phyloP scores from a whole-genome alignment of 371 early-diverging fungal species.

The Fennellomyces sp. region DNA sequence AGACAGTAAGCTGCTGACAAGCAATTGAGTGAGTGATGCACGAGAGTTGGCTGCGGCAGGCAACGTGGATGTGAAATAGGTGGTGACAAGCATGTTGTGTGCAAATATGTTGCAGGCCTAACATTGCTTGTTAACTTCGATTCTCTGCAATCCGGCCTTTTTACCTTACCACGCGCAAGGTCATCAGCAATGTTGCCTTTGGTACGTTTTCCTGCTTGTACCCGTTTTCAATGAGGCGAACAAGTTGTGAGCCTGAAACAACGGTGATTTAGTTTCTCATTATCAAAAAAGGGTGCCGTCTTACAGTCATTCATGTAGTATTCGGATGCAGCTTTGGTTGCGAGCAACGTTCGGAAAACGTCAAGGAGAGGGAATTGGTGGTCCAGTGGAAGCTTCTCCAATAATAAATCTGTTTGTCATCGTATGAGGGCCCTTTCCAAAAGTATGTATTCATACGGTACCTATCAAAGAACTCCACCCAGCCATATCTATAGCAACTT shows the following conservation, averaged over 20 bases:
- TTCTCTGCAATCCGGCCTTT: neutral
- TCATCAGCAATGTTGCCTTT: conserved; percentile 51
- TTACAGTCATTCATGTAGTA: conserved; percentile 51
- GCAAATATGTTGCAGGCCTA: conserved; percentile 68
- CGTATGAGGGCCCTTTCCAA: neutral
- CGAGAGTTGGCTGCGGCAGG: conserved; percentile 38
- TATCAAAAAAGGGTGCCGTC: conserved; percentile 15
- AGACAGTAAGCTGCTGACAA: conserved; percentile 63
- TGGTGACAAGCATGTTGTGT: conserved; percentile 35
- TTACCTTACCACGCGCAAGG: conserved; percentile 52
- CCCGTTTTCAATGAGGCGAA: conserved; percentile 11
- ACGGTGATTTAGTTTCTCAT: neutral
- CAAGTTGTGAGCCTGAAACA: conserved; percentile 14
- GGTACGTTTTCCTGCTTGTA: conserved; percentile 19
- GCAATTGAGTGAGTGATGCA: conserved; percentile 54
- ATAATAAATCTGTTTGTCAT: conserved; percentile 29
- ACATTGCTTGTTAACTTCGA: neutral
- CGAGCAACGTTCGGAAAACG: conserved; percentile 61
- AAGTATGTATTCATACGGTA: conserved; percentile 19
- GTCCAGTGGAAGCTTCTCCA: conserved; percentile 42
- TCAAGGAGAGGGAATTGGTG: conserved; percentile 71
- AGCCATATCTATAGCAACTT: conserved; percentile 6
- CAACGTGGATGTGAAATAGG: conserved; percentile 56
- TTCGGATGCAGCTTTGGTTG: conserved; percentile 40
- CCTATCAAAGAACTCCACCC: conserved; percentile 43